Conservation (phyloP, 768 basidiomycete species). For the Terana coerulea region DNA sequence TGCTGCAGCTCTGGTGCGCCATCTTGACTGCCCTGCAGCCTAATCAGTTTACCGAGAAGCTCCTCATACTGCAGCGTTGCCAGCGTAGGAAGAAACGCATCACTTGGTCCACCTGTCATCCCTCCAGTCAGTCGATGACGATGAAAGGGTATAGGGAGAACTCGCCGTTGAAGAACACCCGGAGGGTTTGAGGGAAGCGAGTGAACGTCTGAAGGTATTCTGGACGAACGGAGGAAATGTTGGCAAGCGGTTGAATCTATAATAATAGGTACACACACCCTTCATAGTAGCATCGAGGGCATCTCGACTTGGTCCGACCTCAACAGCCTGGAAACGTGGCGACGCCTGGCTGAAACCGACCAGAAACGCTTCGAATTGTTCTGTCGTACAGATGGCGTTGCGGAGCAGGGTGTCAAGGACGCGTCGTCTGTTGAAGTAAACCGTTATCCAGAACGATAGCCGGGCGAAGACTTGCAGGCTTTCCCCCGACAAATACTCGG, state of each 20-base stretch:
- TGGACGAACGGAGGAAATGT: too few relatives aligned
- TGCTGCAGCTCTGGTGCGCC: conserved; percentile 40
- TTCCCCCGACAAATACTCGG: conserved; percentile 60
- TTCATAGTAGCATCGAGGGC: conserved; percentile 64
- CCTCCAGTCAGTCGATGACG: conserved; percentile 1
- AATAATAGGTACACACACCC: conserved; percentile 40
- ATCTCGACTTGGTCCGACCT: conserved; percentile 64
- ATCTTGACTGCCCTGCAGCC: conserved; percentile 49
- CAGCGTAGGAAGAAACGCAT: conserved; percentile 54
- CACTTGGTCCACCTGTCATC: conserved; percentile 51
- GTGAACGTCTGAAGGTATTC: conserved; percentile 70
- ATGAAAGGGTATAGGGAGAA: neutral
- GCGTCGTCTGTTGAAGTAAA: conserved; percentile 65
- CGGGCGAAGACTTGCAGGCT: conserved; percentile 57
- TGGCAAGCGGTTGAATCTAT: too few relatives aligned
- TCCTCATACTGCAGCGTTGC: conserved; percentile 55
- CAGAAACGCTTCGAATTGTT: conserved; percentile 65
- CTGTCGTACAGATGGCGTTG: conserved; percentile 53
- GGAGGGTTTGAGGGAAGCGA: conserved; percentile 70
- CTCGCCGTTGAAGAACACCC: conserved; percentile 70
- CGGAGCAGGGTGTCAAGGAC: conserved; percentile 47
- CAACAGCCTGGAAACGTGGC: conserved; percentile 65
- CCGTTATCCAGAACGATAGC: conserved; percentile 71
- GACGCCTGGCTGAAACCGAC: conserved; percentile 66
- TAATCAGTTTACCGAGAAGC: conserved; percentile 61